Evolutionary conservation across 2,329 filamentous ascomycete species (phyloP).

Genomic region (Trichophaea hybrida): DNA sequence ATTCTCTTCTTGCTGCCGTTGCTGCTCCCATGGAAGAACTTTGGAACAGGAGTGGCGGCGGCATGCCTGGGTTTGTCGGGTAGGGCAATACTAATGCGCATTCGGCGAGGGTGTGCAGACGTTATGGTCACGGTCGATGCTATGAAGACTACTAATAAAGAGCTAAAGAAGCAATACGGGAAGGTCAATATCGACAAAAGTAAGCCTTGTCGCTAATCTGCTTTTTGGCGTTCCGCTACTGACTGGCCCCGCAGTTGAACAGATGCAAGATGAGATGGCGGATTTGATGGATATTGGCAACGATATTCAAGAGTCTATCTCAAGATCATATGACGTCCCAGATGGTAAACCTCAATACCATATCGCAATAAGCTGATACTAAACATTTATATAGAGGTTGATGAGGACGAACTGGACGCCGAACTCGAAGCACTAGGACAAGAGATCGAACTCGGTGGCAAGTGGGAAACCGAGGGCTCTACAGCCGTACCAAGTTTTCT

Average conservation of each 20-base stretch:
- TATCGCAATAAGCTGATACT: neutral
- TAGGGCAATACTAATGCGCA: constrained; percentile 17
- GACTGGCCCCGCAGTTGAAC: constrained; percentile 44
- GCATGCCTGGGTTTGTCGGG: neutral
- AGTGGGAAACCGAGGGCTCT: constrained; percentile 37
- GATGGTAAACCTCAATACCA: constrained; percentile 36
- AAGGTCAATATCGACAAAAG: constrained; percentile 94
- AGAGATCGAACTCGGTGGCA: constrained; percentile 63
- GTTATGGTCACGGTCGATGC: constrained; percentile 97
- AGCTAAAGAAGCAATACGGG: constrained; percentile 82
- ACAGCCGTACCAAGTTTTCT: constrained; percentile 63
- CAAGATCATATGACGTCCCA: constrained; percentile 80
- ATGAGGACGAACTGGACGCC: constrained; percentile 89
- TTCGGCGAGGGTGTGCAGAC: constrained; percentile 32
- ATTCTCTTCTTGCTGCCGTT: constrained; percentile 9
- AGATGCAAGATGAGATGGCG: constrained; percentile 97
- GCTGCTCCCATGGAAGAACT: constrained; percentile 10
- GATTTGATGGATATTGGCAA: constrained; percentile 95
- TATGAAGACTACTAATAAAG: constrained; percentile 92
- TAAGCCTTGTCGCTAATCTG: constrained; percentile 4
- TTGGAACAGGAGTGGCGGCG: constrained; percentile 7
- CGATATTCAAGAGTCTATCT: constrained; percentile 92
- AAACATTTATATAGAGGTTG: constrained; percentile 49
- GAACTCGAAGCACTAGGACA: constrained; percentile 89
- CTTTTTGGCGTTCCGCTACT: neutral